Percentiles rank a stretch among this genome's conserved stretches.
These are phyloP conservation scores for Taxawa tesnikishii DNA, from an alignment of 2,329 filamentous ascomycete species.

Conservation along the genomic window DNA sequence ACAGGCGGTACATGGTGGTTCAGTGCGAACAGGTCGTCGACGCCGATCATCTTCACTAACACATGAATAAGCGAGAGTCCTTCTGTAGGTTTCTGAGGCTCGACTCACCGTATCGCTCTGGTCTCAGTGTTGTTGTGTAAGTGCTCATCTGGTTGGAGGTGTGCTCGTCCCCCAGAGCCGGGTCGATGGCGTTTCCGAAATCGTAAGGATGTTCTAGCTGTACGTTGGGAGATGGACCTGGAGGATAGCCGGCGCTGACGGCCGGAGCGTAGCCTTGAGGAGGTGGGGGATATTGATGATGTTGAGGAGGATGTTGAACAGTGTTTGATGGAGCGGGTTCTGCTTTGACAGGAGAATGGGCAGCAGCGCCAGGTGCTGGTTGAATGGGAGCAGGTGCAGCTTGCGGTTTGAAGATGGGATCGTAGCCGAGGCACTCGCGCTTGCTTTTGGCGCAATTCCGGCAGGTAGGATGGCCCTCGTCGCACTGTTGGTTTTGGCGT, in stretches of 20 bases:
- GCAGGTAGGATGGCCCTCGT: constrained; percentile 88
- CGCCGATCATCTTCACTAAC: constrained; percentile 38
- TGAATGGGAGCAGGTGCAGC: constrained; percentile 60
- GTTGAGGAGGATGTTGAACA: constrained; percentile 17
- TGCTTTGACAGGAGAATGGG: constrained; percentile 4
- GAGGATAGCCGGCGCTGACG: constrained; percentile 14
- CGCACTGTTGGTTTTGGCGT: too few species aligned
- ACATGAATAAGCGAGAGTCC: not conserved
- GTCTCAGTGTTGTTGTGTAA: constrained; percentile 13
- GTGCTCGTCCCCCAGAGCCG: constrained; percentile 16
- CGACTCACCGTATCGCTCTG: constrained; percentile 17
- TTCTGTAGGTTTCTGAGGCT: too few species aligned
- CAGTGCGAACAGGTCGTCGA: constrained; percentile 60
- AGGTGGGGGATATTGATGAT: constrained; percentile 18
- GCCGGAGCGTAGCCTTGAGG: constrained; percentile 31
- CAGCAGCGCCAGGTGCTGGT: constrained; percentile 44
- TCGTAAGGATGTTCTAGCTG: constrained; percentile 2
- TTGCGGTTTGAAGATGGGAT: constrained; percentile 72
- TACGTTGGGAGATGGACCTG: constrained; percentile 4
- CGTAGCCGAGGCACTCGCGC: constrained; percentile 75
- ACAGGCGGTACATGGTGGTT: constrained; percentile 45
- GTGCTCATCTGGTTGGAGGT: constrained; percentile 1
- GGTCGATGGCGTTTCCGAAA: constrained; percentile 12
- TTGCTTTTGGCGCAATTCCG: constrained; percentile 84
- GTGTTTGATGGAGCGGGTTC: constrained; percentile 10